Evolutionary conservation across 305 asterid genomes (phyloP), one percentile per base, ranked within the genome.

Genomic region (Withania somnifera): DNA sequence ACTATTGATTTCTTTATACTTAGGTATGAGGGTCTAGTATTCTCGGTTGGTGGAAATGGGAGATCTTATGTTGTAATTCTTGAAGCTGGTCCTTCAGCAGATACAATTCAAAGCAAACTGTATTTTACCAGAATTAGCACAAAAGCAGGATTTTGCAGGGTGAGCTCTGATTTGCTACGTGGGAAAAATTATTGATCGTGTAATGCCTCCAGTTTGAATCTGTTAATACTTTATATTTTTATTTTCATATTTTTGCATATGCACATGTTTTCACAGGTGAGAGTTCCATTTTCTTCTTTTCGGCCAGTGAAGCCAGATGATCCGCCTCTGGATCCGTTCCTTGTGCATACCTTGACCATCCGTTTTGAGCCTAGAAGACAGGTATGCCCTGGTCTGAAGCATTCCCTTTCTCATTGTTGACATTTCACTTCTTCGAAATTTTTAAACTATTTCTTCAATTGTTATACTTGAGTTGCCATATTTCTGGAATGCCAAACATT

Each of bases 1-100:
- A 34, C 83, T 79, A 20, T 56, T 80, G 22, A 80, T 28, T 42
- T 79, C 79, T 34, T 56, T 71, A 67, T 86, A 67, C 78, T 81
- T 69, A 96, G 98, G 91, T 94, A 96, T 36, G 99, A 94, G 83
- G 99, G 99, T 78, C 93, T 96, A 26, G 91, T 96, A 81, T 91
- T 94, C 87, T 96, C 99, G 34, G 91, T 96, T 78, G 99, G 99
- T 64, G 99, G 98, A 63, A 96, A 96, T 86, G 99, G 99, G 83
- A 90, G 99, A 82, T 89, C 99, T 32, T 96, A 93, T 58, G 94
- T 94, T 78, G 68, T 96, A 42, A 94, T 96, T 85, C 98, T 96
- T 82, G 98, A 96, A 86, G 92, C 97, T 40, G 98, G 98, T 79
- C 97, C 98, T 81, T 84, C 86, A 61, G 92, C 95, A 42, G 97